Base-by-base conservation (phyloP, 192 early-diverging fungal species). In the Linderina pennispora region DNA sequence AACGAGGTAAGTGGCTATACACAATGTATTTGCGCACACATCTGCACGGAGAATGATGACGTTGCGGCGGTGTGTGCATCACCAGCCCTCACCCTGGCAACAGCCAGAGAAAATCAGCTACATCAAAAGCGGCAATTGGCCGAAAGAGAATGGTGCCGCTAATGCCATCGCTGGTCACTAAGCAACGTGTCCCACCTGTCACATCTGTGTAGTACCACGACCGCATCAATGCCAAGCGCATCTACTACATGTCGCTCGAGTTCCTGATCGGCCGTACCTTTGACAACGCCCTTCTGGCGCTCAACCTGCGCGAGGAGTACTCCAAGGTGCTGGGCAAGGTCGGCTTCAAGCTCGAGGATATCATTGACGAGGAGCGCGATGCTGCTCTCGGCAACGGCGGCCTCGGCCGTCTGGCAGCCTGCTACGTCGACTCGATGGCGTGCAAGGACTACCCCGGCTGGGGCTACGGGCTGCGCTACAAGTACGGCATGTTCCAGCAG, bases 401-500 rank as follows among this genome's bases (percentile, higher is more conserved):
- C 59, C 76, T 98, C 7, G 96, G 93, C 41, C 89, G 95, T 25
- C 76, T 98, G 42, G 96, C 96, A 1, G 96, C 96, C 33, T 98
- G 96, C 65, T 98, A 94, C 52, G 91, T 98, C 83, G 89, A 97
- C 68, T 95, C 94, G 23, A 62, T 97, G 61, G 92, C 96, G 23
- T 90, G 91, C 43, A 64, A 88, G 17, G 86, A 97, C 64, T 91
- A 91, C 48, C 94, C 96, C 17, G 91, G 85, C 23, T 92, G 94
- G 90, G 90, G 96, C 48, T 98, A 98, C 48, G 96, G 96, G 38
- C 85, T 98, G 47, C 84, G 96, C 26, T 98, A 96, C 78, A 89
- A 84, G 43, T 98, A 98, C 70, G 96, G 96, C 61, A 97, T 98
- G 76, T 98, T 98, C 79, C 86, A 98, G 73, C 96, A 98, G 73